Conservation (phyloP, 2,329 filamentous ascomycete species). For the Paecilomyces sp. region DNA sequence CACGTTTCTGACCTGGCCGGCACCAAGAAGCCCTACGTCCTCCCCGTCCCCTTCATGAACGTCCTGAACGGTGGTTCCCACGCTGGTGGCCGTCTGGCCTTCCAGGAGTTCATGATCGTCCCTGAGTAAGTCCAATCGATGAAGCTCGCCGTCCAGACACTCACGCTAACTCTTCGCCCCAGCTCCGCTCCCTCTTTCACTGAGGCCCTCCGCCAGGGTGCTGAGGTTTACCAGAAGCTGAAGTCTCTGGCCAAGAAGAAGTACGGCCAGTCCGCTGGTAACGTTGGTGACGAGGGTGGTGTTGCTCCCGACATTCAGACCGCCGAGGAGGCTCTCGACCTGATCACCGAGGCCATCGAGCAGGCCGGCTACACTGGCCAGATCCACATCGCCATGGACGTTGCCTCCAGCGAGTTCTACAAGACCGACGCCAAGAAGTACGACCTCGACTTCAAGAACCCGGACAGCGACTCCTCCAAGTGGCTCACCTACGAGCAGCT, state of each 20-base stretch:
- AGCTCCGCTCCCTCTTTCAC: slow-evolving; percentile 82
- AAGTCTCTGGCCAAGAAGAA: slow-evolving; percentile 98
- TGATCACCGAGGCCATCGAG: slow-evolving; percentile 92
- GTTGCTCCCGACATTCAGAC: slow-evolving; percentile 98
- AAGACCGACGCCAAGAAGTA: slow-evolving; percentile 97
- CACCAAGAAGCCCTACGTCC: slow-evolving; percentile 86
- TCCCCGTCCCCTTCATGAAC: slow-evolving; percentile 90
- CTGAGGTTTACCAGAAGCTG: slow-evolving; percentile 97
- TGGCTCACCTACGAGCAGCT: slow-evolving; percentile 99
- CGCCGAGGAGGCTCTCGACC: slow-evolving; percentile 89
- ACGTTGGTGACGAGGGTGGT: slow-evolving; percentile 99
- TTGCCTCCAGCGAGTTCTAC: slow-evolving; percentile 99
- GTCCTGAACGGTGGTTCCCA: slow-evolving; percentile 92
- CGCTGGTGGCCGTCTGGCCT: slow-evolving; percentile 89
- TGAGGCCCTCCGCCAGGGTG: slow-evolving; percentile 91
- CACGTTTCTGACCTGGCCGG: slow-evolving; percentile 82
- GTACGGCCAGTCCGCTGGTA: slow-evolving; percentile 97
- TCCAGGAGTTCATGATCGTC: slow-evolving; percentile 96
- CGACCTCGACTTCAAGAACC: slow-evolving; percentile 99
- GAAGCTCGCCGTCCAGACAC: slow-evolving; percentile 4
- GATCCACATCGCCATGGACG: slow-evolving; percentile 98
- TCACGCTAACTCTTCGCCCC: slow-evolving; percentile 8
- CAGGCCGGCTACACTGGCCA: slow-evolving; percentile 90
- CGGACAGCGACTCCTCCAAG: slow-evolving; percentile 88
- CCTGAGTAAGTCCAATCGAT: slow-evolving; percentile 53